Percentiles rank a stretch among this genome's conserved stretches.
phyloP scores from a whole-genome alignment of 805 yeast genomes.

The Saccharomycopsis javanensis region DNA sequence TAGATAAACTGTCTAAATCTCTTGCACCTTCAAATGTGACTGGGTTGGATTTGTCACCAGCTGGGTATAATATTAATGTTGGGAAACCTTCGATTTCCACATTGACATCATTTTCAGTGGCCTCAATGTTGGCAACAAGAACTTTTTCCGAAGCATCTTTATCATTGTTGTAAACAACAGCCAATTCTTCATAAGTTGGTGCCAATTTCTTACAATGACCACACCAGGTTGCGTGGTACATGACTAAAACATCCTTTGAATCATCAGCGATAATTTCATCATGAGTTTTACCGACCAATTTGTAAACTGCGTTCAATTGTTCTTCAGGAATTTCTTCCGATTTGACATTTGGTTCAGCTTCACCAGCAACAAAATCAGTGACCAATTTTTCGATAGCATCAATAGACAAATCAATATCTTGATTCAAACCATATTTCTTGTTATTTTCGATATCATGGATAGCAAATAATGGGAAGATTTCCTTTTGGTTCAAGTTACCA shows the following conservation, averaged over 20 bases:
- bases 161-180: slow-evolving; percentile 50
- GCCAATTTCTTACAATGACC: slow-evolving; percentile 91
- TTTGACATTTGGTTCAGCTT: slow-evolving; percentile 63
- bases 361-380: slow-evolving; percentile 51
- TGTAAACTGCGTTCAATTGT: slow-evolving; percentile 67
- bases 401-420: slow-evolving; percentile 41
- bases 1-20: slow-evolving; percentile 58
- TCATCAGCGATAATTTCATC: slow-evolving; percentile 51
- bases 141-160: slow-evolving; percentile 43
- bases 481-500: slow-evolving; percentile 70
- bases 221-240: slow-evolving; percentile 97
- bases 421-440: slow-evolving; percentile 71
- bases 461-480: slow-evolving; percentile 82
- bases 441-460: slow-evolving; percentile 64
- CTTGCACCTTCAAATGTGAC: slow-evolving; percentile 61
- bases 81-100: slow-evolving; percentile 86
- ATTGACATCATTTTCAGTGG: slow-evolving; percentile 80
- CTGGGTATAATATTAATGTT: slow-evolving; percentile 84
- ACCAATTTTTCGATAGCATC: slow-evolving; percentile 54
- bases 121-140: slow-evolving; percentile 78
- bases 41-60: slow-evolving; percentile 61
- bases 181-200: slow-evolving; percentile 83
- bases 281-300: slow-evolving; percentile 78
- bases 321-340: slow-evolving; percentile 78
- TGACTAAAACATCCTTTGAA: slow-evolving; percentile 65